Percentiles rank a stretch among this genome's conserved stretches.
Evolutionary conservation across 202 grass and related monocot genomes (phyloP).

Genomic region (Setaria viridis): DNA sequence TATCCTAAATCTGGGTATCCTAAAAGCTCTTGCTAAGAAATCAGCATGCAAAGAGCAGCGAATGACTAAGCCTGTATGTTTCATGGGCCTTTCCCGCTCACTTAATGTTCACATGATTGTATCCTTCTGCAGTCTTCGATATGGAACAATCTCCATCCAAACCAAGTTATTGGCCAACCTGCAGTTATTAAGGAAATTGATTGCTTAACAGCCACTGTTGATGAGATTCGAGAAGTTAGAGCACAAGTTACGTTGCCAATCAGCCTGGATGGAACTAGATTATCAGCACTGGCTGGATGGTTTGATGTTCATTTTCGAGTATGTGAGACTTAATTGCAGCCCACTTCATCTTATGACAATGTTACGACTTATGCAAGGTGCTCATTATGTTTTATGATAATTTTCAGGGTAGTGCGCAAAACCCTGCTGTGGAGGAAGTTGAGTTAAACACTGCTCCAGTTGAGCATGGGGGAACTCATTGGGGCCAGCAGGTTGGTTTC

Average conservation of each 20-base stretch:
- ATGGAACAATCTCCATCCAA: constrained; percentile 95
- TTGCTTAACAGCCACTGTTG: constrained; percentile 89
- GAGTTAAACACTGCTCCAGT: constrained; percentile 87
- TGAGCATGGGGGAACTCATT: constrained; percentile 74
- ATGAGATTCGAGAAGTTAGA: constrained; percentile 79
- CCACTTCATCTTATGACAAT: neutral
- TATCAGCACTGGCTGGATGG: constrained; percentile 92
- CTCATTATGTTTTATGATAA: constrained; percentile 26
- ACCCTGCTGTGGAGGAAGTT: constrained; percentile 73
- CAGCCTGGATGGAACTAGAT: constrained; percentile 63
- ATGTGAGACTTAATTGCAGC: constrained; percentile 41
- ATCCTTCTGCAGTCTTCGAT: constrained; percentile 77
- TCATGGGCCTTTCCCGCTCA: constrained; percentile 4
- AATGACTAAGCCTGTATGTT: constrained; percentile 3
- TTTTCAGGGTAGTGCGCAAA: constrained; percentile 71
- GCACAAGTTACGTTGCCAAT: constrained; percentile 69
- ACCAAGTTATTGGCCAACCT: constrained; percentile 84
- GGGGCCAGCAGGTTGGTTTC: constrained; percentile 93
- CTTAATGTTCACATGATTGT: constrained; percentile 21
- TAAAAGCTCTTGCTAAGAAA: neutral
- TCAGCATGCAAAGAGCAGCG: constrained; percentile 8
- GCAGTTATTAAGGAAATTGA: constrained; percentile 93
- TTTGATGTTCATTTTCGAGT: constrained; percentile 99
- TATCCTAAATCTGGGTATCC: neutral
- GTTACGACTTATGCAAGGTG: constrained; percentile 10